Percentiles rank a stretch among this genome's conserved stretches.
Conservation (phyloP, 2,329 filamentous ascomycete genomes). For the Macrophomina phaseolina region DNA sequence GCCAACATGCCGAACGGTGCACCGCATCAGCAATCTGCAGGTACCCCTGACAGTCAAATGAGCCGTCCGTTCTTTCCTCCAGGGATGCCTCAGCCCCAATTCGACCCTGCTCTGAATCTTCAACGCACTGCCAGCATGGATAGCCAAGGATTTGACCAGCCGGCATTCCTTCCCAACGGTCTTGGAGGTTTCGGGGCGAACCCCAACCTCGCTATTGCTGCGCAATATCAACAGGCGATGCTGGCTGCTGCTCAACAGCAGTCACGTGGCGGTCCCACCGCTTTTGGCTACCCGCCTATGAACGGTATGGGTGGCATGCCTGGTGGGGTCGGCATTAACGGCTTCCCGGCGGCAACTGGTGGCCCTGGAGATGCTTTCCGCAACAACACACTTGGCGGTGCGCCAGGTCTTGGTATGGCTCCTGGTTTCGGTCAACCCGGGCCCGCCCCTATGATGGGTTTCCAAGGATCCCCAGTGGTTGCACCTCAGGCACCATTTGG, state of each 20-base stretch:
- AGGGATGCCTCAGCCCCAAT: constrained; percentile 39
- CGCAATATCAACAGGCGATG: constrained; percentile 63
- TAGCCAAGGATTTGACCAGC: constrained; percentile 54
- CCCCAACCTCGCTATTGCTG: constrained; percentile 33
- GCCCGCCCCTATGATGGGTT: constrained; percentile 25
- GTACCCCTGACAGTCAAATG: constrained; percentile 34
- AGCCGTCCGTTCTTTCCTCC: constrained; percentile 42
- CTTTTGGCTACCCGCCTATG: constrained; percentile 26
- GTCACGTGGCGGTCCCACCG: constrained; percentile 14
- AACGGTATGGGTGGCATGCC: constrained; percentile 25
- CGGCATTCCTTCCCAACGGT: constrained; percentile 44
- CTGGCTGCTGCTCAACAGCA: constrained; percentile 46
- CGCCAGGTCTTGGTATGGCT: constrained; percentile 24
- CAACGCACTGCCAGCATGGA: constrained; percentile 57
- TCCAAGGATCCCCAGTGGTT: constrained; percentile 20
- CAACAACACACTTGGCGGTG: constrained; percentile 20
- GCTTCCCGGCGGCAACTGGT: constrained; percentile 15
- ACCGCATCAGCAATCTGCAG: constrained; percentile 10
- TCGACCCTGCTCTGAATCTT: constrained; percentile 48
- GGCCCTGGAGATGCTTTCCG: constrained; percentile 25
- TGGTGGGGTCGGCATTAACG: constrained; percentile 25
- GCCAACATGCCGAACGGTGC: constrained; percentile 33
- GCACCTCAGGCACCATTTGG: constrained; percentile 19
- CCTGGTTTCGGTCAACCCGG: constrained; percentile 20
- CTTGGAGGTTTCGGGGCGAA: constrained; percentile 38